A percentile compares a stretch with the other conserved stretches of the same genome.
Evolutionary conservation across 805 yeast genomes (phyloP).

Genomic region (Hanseniaspora lindneri): DNA sequence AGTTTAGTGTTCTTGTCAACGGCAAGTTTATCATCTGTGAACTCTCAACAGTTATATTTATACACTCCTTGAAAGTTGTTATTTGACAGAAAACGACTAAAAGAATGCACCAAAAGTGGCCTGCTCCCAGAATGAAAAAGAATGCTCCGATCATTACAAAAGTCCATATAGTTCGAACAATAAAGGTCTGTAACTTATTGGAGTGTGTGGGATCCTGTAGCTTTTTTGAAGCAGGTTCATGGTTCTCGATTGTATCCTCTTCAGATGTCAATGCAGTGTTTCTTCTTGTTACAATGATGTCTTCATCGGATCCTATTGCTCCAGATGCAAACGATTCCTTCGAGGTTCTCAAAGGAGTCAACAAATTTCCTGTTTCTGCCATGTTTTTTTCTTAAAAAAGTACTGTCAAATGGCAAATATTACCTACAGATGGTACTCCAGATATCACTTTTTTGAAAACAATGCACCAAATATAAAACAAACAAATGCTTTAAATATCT

Average conservation of each 20-base stretch:
- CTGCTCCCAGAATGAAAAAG: conserved; percentile 59
- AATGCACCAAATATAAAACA: no score
- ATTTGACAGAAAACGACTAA: conserved; percentile 65
- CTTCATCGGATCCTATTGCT: background rate
- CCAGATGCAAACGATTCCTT: conserved; percentile 8
- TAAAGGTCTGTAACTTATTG: conserved; percentile 45
- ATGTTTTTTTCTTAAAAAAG: no score
- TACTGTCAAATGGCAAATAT: no score
- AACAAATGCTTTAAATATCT: no score
- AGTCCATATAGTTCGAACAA: conserved; percentile 87
- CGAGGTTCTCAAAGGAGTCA: conserved; percentile 13
- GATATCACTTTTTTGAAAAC: no score
- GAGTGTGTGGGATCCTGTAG: conserved; percentile 15
- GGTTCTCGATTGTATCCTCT: background rate
- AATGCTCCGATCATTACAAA: conserved; percentile 75
- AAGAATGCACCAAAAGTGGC: conserved; percentile 70
- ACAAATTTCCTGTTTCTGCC: background rate
- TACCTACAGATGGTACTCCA: no score
- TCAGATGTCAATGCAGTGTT: background rate
- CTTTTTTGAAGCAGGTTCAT: conserved; percentile 16
- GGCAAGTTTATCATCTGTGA: conserved; percentile 75
- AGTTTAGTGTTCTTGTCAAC: conserved; percentile 68
- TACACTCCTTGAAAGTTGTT: conserved; percentile 82
- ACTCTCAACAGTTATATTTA: conserved; percentile 68
- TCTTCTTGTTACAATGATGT: background rate